Percentiles rank a stretch among this genome's conserved stretches.
Conservation (phyloP, 768 basidiomycete genomes). For the Pseudohyphozyma bogoriensis region DNA sequence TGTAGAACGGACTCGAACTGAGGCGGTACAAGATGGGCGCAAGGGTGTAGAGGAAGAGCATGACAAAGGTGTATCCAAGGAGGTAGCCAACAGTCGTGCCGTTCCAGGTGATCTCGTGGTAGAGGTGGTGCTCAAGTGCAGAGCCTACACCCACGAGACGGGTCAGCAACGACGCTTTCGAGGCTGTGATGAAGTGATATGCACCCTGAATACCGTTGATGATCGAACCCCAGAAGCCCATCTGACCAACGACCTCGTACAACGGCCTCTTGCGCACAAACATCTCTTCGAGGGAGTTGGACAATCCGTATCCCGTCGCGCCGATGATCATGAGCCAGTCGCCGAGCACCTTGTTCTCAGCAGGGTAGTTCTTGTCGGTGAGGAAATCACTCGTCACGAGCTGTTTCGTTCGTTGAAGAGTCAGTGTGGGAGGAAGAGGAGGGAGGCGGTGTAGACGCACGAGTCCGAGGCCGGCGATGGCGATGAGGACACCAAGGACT, state of each 20-base stretch:
- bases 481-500: slow-evolving; percentile 29
- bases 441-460: neutral
- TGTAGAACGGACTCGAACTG: slow-evolving; percentile 29
- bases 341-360: slow-evolving; percentile 16
- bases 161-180: too few relatives aligned
- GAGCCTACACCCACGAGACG: neutral
- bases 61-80: slow-evolving; percentile 25
- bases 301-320: slow-evolving; percentile 27
- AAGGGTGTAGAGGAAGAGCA: slow-evolving; percentile 30
- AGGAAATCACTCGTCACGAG: slow-evolving; percentile 29
- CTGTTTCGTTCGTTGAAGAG: neutral
- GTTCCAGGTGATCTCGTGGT: slow-evolving; percentile 25
- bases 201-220: slow-evolving; percentile 30
- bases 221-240: slow-evolving; percentile 32
- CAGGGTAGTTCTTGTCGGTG: slow-evolving; percentile 21
- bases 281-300: slow-evolving; percentile 31
- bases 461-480: slow-evolving; percentile 31
- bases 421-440: neutral
- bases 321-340: slow-evolving; percentile 28
- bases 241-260: slow-evolving; percentile 34
- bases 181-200: slow-evolving; percentile 3
- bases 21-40: slow-evolving; percentile 28
- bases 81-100: slow-evolving; percentile 29
- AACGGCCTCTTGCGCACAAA: slow-evolving; percentile 30
- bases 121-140: slow-evolving; percentile 27